phyloP scores from a whole-genome alignment of 495 filamentous ascomycete genomes.

The Penicillium lividum region DNA sequence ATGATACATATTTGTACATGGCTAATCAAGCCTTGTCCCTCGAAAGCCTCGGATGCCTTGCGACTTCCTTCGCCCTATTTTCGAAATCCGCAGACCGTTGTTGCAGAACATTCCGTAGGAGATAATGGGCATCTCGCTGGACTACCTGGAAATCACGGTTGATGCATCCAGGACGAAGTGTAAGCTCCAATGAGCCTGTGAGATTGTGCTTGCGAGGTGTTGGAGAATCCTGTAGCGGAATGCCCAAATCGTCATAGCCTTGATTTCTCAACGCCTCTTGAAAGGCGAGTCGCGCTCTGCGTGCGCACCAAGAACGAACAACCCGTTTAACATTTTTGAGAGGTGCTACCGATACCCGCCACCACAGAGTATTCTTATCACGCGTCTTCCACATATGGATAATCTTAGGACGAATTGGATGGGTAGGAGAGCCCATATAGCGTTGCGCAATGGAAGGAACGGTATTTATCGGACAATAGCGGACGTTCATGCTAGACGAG shows the following conservation, averaged over 20 bases:
- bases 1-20: conserved; percentile 20
- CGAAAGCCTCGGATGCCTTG: background rate
- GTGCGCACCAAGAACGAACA: conserved; percentile 53
- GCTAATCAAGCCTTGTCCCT: background rate
- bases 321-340: conserved; percentile 40
- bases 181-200: conserved; percentile 33
- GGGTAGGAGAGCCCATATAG: conserved; percentile 25
- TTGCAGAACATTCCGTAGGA: conserved; percentile 17
- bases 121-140: conserved; percentile 27
- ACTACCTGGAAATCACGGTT: conserved; percentile 22
- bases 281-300: conserved; percentile 56
- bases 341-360: conserved; percentile 33
- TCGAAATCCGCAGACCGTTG: conserved; percentile 6
- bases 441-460: conserved; percentile 35
- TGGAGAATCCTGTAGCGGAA: conserved; percentile 13
- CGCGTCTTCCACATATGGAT: conserved; percentile 34
- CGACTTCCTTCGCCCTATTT: background rate
- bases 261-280: conserved; percentile 51
- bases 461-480: conserved; percentile 24
- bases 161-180: conserved; percentile 16
- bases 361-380: conserved; percentile 51
- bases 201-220: conserved; percentile 11
- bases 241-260: conserved; percentile 59
- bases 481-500: conserved; percentile 24
- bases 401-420: conserved; percentile 43